Base-by-base conservation (phyloP, 192 early-diverging fungal species). In the Entomortierella chlamydospora region DNA sequence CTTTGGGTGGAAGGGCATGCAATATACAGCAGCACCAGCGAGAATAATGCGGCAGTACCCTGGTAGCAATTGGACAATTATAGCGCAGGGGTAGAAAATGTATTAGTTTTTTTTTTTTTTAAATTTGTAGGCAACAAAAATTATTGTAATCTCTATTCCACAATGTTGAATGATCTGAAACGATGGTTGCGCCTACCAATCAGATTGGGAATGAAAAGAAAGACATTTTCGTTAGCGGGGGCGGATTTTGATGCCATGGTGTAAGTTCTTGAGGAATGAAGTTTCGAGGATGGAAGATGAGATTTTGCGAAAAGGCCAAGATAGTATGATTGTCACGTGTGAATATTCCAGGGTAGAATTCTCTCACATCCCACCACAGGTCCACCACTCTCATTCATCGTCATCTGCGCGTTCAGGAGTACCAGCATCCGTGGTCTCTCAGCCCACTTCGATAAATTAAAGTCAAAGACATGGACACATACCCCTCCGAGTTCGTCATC, bases 1-100 rank as follows among this genome's bases (percentile, higher is more conserved):
- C 56, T 85, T 84, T 13, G 96, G 93, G 54, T 90, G 85, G 28
- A 84, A 72, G 34, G 90, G 89, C 91, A 99, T 94, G 81, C 88
- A 90, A 76, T 90, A 91, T 45, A 95, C 83, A 4, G 97, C 89
- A 2, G 85, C 41, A 22, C 86, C 86, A 8, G 92, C 90, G 13
- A 98, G 87, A 25, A 92, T 64, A 50, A 99, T 92, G 11, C 98
- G 93, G 26, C 87, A 72, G 82, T 99, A 99, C 52, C 98, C 94
- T 89, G 63, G 30, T 42, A n/a, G 30, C 28, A 63, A 63, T n/a
- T n/a, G 42, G 25, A 50, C 20, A 7, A 15, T 20, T 43, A 8
- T 1, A 45, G 3, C n/a, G 53, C n/a, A 1, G 23, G 9, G 28
- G 49, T 30, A 13, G 26, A n/a, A 1, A 37, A 37, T 37, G 45